A percentile compares a stretch with the other conserved stretches of the same genome.
Evolutionary conservation across 2,329 filamentous ascomycete species (phyloP).

Genomic region (Fusarium bactridioides): DNA sequence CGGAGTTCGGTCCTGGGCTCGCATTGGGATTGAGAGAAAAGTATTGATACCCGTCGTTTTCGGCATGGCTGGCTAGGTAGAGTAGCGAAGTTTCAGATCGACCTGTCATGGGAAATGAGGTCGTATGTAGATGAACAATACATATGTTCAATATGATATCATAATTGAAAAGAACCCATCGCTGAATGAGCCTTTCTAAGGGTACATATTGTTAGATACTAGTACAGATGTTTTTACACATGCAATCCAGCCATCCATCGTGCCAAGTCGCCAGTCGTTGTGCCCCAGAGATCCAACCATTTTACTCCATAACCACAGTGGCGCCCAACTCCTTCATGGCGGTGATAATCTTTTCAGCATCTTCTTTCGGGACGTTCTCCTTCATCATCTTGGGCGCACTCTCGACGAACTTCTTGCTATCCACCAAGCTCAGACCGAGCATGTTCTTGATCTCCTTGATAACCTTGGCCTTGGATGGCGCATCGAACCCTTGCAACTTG

Average conservation of each 20-base stretch:
- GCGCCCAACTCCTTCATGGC: constrained; percentile 93
- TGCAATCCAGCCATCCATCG: constrained; percentile 47
- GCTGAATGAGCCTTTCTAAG: constrained; percentile 26
- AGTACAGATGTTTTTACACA: constrained; percentile 53
- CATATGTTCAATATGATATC: constrained; percentile 12
- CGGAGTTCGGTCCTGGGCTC: constrained; percentile 42
- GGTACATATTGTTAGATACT: constrained; percentile 46
- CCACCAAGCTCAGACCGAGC: constrained; percentile 93
- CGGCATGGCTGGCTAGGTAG: constrained; percentile 10
- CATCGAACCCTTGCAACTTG: constrained; percentile 91
- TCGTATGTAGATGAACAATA: neutral
- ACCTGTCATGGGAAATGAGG: neutral
- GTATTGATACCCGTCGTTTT: constrained; percentile 44
- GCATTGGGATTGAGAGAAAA: constrained; percentile 26
- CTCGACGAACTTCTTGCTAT: constrained; percentile 99
- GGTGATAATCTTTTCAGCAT: constrained; percentile 97
- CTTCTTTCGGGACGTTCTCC: constrained; percentile 98
- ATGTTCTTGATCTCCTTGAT: constrained; percentile 99
- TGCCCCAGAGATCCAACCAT: constrained; percentile 17
- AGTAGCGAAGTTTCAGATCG: neutral
- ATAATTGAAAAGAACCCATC: constrained; percentile 30
- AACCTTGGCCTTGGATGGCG: constrained; percentile 92
- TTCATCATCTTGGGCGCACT: constrained; percentile 98
- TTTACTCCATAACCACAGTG: constrained; percentile 89
- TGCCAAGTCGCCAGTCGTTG: constrained; percentile 40